Base-by-base conservation (phyloP, 1,284 basidiomycete genomes). In the Boletus smithii region DNA sequence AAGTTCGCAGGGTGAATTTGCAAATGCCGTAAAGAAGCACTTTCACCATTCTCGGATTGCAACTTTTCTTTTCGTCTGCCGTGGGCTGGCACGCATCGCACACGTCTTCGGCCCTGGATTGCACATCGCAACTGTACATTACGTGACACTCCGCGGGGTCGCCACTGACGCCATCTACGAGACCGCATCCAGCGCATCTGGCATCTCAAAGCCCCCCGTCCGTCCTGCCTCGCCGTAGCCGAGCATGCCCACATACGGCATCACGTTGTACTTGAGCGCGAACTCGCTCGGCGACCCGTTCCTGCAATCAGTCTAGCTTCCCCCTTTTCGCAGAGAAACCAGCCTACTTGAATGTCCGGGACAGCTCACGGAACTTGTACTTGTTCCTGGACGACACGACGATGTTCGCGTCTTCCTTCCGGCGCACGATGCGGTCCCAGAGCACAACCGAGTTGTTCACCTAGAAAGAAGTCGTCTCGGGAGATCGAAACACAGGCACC, bases 361-460 rank as follows among this genome's bases (percentile, higher is more conserved):
- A 80, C 34, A 88, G 68, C 55, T 92, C 91, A 36, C 85, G 80
- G 69, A 95, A 84, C 48, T 79, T 76, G 63, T 95, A 95, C 67
- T 94, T 94, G 69, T 93, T 91, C 61, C 80, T 63, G 35, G 60
- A 41, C 0, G 62, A 43, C 33, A 78, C 81, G 2, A 73, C 68
- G 45, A 95, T 71, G 39, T 78, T 67, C 0, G 88, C 88, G 54
- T 93, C 87, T 56, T 85, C 79, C 59, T 87, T 85, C 46, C 79
- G 75, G 16, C 83, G 80, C 30, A 95, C 76, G 61, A 95, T 95
- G 14, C 87, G 81, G 69, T 95, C 93, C 92, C 93, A 95, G 20
- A 95, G 76, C 27, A 95, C 90, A 1, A 93, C 86, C 35, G 88
- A 77, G 63, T 94, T 95, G 51, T 81, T 75, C 1, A 83, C 77